Evolutionary conservation across 1,284 basidiomycete genomes (phyloP), one percentile per base, ranked within the genome.

Genomic region (Ustilago curta): DNA sequence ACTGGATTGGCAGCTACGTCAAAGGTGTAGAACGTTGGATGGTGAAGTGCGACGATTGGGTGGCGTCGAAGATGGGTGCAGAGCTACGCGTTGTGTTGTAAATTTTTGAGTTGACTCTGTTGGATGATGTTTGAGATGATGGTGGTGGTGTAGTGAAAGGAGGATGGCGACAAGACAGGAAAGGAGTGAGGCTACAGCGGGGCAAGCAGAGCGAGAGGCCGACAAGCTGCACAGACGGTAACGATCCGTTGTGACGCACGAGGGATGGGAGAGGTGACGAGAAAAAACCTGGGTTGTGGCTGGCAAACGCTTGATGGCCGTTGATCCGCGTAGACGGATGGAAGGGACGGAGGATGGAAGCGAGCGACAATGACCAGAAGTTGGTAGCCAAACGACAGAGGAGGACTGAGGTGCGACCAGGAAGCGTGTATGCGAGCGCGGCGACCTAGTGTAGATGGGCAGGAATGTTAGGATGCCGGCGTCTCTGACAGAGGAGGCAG

Each of bases 241-340:
- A 49, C n/a, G 23, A 35, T 23, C 42, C 42, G 40, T 27, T 27
- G 49, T 57, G 42, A 57, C 42, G 62, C 50, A 58, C 44, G 52
- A 32, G 48, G 48, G 50, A 51, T 4, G 27, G 29, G 21, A 19
- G 19, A 23, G 31, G 25, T 31, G 48, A 37, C 12, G 25, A 31
- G 48, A 23, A 51, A 68, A 51, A 68, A 68, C 49, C 65, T 68
- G 65, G 65, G 65, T 68, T 25, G 52, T 25, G 25, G 27, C 23
- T 37, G 42, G 23, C 18, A 37, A n/a, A 57, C 53, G 32, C 49
- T 60, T 56, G 49, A 48, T 53, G 48, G 42, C 47, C 48, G 49
- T 50, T 58, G 47, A 53, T 50, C 55, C 29, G 32, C 35, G 62
- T 48, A 23, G 50, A 19, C 19, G 9, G 44, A 48, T 19, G n/a